These are phyloP conservation scores for Podila epicladia DNA, from an alignment of 192 early-diverging fungal species.

Conservation along the genomic window DNA sequence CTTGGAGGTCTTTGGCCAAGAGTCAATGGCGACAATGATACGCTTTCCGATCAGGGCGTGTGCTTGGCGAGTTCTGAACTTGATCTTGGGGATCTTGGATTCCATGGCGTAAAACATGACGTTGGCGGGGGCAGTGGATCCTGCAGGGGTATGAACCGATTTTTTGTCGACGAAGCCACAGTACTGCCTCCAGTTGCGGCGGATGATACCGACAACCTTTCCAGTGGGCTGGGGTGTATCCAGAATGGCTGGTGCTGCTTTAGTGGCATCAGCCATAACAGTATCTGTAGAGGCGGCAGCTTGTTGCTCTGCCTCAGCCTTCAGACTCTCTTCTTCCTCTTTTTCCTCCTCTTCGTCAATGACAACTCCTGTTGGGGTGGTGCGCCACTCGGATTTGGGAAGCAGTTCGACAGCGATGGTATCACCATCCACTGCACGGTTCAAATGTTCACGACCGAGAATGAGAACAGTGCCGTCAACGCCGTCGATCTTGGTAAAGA, in stretches of 20 bases:
- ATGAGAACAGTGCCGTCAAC: slow-evolving; percentile 81
- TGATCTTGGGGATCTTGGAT: slow-evolving; percentile 92
- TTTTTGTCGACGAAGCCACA: slow-evolving; percentile 91
- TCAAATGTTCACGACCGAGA: slow-evolving; percentile 84
- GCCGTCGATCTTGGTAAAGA: slow-evolving; percentile 79
- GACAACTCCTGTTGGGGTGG: slow-evolving; percentile 73
- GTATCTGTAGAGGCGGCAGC: slow-evolving; percentile 62
- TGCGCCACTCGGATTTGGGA: slow-evolving; percentile 88
- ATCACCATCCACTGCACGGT: slow-evolving; percentile 94
- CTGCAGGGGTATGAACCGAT: slow-evolving; percentile 64
- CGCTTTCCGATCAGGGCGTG: slow-evolving; percentile 79
- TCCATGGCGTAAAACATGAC: slow-evolving; percentile 94
- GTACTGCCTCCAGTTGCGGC: slow-evolving; percentile 92
- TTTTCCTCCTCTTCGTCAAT: slow-evolving; percentile 79
- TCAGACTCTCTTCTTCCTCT: slow-evolving; percentile 66
- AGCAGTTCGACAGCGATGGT: slow-evolving; percentile 88
- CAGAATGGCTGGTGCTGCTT: slow-evolving; percentile 69
- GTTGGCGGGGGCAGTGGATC: slow-evolving; percentile 69
- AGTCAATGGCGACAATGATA: slow-evolving; percentile 94
- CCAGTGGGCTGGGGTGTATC: slow-evolving; percentile 76
- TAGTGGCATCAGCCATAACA: slow-evolving; percentile 68
- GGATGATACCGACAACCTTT: slow-evolving; percentile 91
- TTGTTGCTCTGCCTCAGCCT: slow-evolving; percentile 32
- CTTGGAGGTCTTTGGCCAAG: slow-evolving; percentile 83
- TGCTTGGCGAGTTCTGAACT: slow-evolving; percentile 91